phyloP scores from a whole-genome alignment of 768 basidiomycete species.

The Tulasnella sp. region DNA sequence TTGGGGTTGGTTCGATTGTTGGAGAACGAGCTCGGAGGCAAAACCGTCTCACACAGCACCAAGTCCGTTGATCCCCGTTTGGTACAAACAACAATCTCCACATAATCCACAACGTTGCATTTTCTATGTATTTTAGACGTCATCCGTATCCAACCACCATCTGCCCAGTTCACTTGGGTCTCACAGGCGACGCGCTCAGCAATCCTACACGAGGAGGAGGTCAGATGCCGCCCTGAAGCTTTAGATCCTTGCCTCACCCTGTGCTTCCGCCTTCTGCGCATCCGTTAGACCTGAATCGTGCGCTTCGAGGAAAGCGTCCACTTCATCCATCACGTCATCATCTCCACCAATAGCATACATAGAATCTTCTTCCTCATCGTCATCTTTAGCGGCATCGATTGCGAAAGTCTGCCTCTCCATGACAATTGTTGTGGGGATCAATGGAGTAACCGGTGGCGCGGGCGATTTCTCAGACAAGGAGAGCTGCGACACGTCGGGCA shows the following conservation, averaged over 20 bases:
- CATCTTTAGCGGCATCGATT: slow-evolving; percentile 92
- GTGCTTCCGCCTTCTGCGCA: slow-evolving; percentile 72
- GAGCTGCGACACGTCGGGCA: slow-evolving; percentile 53
- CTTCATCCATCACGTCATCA: slow-evolving; percentile 88
- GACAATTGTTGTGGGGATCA: slow-evolving; percentile 54
- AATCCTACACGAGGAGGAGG: neutral
- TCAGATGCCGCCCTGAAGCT: slow-evolving; percentile 2
- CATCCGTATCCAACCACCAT: neutral
- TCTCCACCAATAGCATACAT: slow-evolving; percentile 56
- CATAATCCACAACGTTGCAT: slow-evolving; percentile 1
- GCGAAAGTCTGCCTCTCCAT: slow-evolving; percentile 95
- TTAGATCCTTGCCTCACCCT: slow-evolving; percentile 8
- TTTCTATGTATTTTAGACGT: slow-evolving; percentile 6
- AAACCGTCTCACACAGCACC: slow-evolving; percentile 2
- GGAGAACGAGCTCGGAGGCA: neutral
- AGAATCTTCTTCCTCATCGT: slow-evolving; percentile 70
- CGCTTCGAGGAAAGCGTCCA: slow-evolving; percentile 92
- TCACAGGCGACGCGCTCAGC: neutral
- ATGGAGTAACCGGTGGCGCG: slow-evolving; percentile 62
- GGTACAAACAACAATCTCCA: slow-evolving; percentile 6
- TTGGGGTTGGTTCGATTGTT: slow-evolving; percentile 1
- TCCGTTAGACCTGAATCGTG: slow-evolving; percentile 85
- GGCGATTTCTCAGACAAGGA: slow-evolving; percentile 48
- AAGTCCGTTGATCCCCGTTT: slow-evolving; percentile 2
- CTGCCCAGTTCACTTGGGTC: neutral